Base-by-base conservation (phyloP, 495 filamentous ascomycete genomes). In the Penicillium ochrochloron region DNA sequence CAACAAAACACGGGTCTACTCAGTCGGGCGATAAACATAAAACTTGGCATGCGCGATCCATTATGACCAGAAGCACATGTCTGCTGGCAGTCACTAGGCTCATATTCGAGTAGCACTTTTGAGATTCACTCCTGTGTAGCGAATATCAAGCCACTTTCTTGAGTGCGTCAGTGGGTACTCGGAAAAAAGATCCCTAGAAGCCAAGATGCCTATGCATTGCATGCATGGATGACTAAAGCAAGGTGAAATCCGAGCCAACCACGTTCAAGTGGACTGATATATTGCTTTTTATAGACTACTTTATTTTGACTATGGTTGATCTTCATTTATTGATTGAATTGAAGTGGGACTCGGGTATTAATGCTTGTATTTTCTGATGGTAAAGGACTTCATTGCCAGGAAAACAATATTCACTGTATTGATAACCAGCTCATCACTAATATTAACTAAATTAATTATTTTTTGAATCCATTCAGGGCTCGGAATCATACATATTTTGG, bases 401-500 rank as follows among this genome's bases (percentile, higher is more conserved):
- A 25, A 19, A 48, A 2, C 19, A 31, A 17, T 23, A 48, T 29
- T 52, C 48, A 17, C 29, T 6, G 50, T 15, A 52, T 53, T 33
- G 19, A 6, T 0, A 7, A 42, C 44, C 19, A 12, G 2, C 9
- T 48, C 19, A 7, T 23, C 9, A 25, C 19, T 19, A 57, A 4
- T 39, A 58, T 29, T 54, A 41, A 37, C 52, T 3, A 50, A 6
- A 33, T 14, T 23, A 4, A 25, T 27, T 33, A 35, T 59, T 44
- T 58, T 57, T 19, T n/a, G 4, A n/a, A 19, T 8, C 42, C 15
- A 33, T 59, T 2, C 1, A 35, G 11, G 46, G n/a, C 31, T 29
- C 31, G 11, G 5, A 46, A 5, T 37, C 33, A 64, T 61, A 19
- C 41, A 59, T 29, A 41, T 62, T 61, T 61, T 63, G 31, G 25